Evolutionary conservation across 371 early-diverging fungal genomes (phyloP).

Genomic region (Mucor piriformis): DNA sequence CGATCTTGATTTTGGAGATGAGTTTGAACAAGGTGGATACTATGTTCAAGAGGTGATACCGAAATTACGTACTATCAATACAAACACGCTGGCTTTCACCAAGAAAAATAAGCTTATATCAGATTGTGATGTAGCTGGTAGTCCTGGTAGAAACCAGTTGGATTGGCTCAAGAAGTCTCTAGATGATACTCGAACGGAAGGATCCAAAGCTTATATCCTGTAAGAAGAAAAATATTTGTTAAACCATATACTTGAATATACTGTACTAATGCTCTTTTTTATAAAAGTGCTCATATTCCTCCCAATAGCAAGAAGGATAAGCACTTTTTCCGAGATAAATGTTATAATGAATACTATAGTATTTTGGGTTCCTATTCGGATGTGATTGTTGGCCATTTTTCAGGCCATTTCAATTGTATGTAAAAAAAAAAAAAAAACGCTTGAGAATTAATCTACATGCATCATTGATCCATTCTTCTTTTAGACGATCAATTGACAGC

Average conservation of each 20-base stretch:
- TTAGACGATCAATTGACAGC: constrained; percentile 28
- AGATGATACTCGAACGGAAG: background rate
- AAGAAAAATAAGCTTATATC: constrained; percentile 16
- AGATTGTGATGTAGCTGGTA: constrained; percentile 26
- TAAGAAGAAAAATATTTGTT: background rate
- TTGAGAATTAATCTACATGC: background rate
- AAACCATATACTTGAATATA: constrained; percentile 3
- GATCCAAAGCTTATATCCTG: constrained; percentile 18
- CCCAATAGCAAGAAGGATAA: constrained; percentile 35
- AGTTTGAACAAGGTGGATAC: constrained; percentile 27
- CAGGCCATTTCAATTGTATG: constrained; percentile 52
- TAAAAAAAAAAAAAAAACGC: background rate
- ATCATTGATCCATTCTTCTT: background rate
- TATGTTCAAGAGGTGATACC: constrained; percentile 21
- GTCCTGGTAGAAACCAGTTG: constrained; percentile 31
- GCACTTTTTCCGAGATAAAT: constrained; percentile 21
- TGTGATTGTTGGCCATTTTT: constrained; percentile 50
- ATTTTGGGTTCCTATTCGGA: constrained; percentile 46
- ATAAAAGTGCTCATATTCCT: constrained; percentile 55
- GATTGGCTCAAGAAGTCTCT: constrained; percentile 34
- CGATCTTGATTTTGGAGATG: constrained; percentile 18
- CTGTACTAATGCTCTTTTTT: too few species aligned
- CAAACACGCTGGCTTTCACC: constrained; percentile 31
- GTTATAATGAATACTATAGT: constrained; percentile 41
- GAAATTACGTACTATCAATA: constrained; percentile 20